These are phyloP conservation scores for Fraxinus americana DNA, from an alignment of 257 asterid genomes.

Conservation along the genomic window DNA sequence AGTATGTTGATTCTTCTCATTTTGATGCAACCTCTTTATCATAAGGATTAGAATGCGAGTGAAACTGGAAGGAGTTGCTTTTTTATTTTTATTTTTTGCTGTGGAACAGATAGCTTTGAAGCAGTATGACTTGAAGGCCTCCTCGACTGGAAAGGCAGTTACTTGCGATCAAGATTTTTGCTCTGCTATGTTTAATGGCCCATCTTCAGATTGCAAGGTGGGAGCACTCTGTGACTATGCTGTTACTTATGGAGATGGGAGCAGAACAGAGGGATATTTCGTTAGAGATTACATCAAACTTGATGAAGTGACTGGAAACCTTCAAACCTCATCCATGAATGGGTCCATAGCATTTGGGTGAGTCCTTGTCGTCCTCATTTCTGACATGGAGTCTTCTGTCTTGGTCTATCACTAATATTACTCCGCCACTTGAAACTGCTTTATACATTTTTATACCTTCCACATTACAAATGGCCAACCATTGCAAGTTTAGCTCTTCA, in stretches of 20 bases:
- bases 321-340: constrained; percentile 39
- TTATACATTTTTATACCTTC: neutral
- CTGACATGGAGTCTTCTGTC: constrained; percentile 6
- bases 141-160: constrained; percentile 50
- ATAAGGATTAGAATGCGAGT: neutral
- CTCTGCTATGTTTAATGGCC: constrained; percentile 33
- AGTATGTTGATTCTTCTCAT: constrained; percentile 31
- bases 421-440: constrained; percentile 10
- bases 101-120: constrained; percentile 51
- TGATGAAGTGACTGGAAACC: constrained; percentile 55
- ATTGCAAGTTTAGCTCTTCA: neutral
- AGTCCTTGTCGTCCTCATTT: constrained; percentile 27
- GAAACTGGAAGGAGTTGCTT: constrained; percentile 10
- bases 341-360: constrained; percentile 64
- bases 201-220: constrained; percentile 42
- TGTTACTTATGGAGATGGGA: constrained; percentile 64
- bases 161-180: constrained; percentile 60
- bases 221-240: constrained; percentile 50
- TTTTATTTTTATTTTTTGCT: neutral
- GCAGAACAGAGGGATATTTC: constrained; percentile 59
- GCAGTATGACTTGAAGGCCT: constrained; percentile 49
- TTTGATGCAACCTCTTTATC: constrained; percentile 2
- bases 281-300: constrained; percentile 49
- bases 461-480: neutral
- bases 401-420: constrained; percentile 4